A percentile compares a stretch with the other conserved stretches of the same genome.
phyloP scores from a whole-genome alignment of 495 filamentous ascomycete species.

The Aspergillus nidulans region DNA sequence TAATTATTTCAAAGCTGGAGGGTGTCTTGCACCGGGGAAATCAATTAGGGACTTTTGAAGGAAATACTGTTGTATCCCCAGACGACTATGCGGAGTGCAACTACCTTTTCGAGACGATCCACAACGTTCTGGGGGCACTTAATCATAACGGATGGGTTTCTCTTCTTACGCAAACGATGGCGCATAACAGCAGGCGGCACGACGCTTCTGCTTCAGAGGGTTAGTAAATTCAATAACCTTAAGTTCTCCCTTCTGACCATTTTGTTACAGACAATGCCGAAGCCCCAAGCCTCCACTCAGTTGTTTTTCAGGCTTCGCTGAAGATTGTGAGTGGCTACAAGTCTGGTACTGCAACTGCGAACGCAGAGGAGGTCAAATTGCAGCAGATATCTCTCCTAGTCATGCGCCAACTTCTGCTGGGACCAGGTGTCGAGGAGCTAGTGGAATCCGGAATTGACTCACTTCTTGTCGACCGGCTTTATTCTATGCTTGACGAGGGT shows the following conservation, averaged over 20 bases:
- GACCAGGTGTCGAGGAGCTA: constrained; percentile 61
- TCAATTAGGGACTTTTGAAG: constrained; percentile 10
- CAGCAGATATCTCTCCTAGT: constrained; percentile 67
- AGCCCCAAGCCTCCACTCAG: constrained; percentile 35
- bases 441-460: constrained; percentile 68
- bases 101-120: constrained; percentile 73
- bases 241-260: constrained; percentile 6
- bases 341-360: constrained; percentile 4
- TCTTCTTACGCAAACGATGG: constrained; percentile 33
- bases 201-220: constrained; percentile 29
- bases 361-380: constrained; percentile 39
- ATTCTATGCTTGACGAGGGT: constrained; percentile 53
- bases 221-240: constrained; percentile 13
- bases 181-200: constrained; percentile 28
- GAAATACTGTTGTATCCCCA: constrained; percentile 23
- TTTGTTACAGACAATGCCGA: constrained; percentile 23
- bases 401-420: constrained; percentile 70
- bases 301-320: constrained; percentile 34
- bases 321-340: constrained; percentile 28
- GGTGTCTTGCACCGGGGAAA: constrained; percentile 29
- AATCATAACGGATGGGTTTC: constrained; percentile 41
- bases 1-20: constrained; percentile 38
- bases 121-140: constrained; percentile 57
- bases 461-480: constrained; percentile 65
- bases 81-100: constrained; percentile 72